Conservation (phyloP, 176 grass and related monocot species). For the Oryza nivara region DNA sequence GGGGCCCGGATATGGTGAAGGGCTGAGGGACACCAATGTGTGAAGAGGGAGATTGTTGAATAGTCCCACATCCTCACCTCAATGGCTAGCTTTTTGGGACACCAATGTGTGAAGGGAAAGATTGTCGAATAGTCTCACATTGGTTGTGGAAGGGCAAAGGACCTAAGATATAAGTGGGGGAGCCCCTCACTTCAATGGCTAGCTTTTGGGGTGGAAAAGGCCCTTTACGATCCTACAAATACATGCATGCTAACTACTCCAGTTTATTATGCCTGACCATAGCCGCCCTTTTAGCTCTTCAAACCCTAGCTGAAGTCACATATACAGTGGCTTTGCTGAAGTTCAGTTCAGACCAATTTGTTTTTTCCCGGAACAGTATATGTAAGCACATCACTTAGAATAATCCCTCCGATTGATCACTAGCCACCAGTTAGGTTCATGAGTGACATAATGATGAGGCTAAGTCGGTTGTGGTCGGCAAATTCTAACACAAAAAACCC, state of each 20-base stretch:
- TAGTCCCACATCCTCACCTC: too few species aligned
- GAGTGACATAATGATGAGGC: slow-evolving; percentile 53
- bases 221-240: too few species aligned
- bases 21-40: too few species aligned
- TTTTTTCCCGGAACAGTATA: slow-evolving; percentile 5
- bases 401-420: slow-evolving; percentile 29
- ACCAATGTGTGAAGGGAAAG: too few species aligned
- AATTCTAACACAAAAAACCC: slow-evolving; percentile 48
- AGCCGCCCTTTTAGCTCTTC: neutral
- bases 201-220: too few species aligned
- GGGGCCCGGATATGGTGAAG: too few species aligned
- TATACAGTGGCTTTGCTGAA: neutral
- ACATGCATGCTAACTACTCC: neutral
- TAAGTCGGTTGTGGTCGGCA: slow-evolving; percentile 77
- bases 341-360: slow-evolving; percentile 32
- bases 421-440: slow-evolving; percentile 36
- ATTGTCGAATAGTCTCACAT: too few species aligned
- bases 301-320: neutral
- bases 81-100: too few species aligned
- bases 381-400: neutral
- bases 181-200: too few species aligned
- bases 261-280: neutral
- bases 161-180: too few species aligned
- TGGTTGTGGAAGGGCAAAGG: too few species aligned
- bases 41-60: too few species aligned